phyloP scores from a whole-genome alignment of 2,329 filamentous ascomycete genomes.

The Xylaria sp. region DNA sequence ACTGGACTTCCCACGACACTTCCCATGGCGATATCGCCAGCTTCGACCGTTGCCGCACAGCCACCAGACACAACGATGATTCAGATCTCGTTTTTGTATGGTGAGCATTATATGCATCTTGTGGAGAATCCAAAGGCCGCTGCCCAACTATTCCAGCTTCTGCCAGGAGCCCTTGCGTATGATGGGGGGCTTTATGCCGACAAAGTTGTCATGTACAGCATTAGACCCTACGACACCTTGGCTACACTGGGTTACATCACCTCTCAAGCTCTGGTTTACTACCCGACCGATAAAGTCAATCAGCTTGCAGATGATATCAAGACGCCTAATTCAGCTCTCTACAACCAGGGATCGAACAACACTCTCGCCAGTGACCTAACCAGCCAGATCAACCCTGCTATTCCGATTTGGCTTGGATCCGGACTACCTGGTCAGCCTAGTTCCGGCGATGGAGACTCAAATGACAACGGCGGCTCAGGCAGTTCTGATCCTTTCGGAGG shows the following conservation, averaged over 20 bases:
- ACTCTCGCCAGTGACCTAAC: conserved; percentile 78
- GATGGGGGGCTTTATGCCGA: conserved; percentile 66
- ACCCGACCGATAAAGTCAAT: conserved; percentile 76
- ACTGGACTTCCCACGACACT: conserved; percentile 72
- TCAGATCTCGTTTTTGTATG: conserved; percentile 85
- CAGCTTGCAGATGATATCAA: conserved; percentile 75
- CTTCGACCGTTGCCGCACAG: conserved; percentile 61
- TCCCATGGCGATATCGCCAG: conserved; percentile 80
- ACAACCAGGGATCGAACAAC: conserved; percentile 69
- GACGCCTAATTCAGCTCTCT: conserved; percentile 77
- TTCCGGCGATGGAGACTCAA: conserved; percentile 53
- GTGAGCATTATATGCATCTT: conserved; percentile 87
- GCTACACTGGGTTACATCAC: conserved; percentile 79
- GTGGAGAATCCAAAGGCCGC: conserved; percentile 76
- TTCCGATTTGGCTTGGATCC: conserved; percentile 70
- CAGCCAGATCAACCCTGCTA: conserved; percentile 82
- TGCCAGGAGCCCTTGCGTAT: conserved; percentile 77
- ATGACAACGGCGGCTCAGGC: conserved; percentile 50
- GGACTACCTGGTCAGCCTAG: conserved; percentile 55
- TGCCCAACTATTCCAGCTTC: conserved; percentile 83
- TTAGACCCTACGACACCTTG: conserved; percentile 81
- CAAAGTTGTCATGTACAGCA: conserved; percentile 73
- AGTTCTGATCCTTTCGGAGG: conserved; percentile 57
- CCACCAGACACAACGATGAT: conserved; percentile 77
- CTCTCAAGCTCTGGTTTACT: conserved; percentile 80